Base-by-base conservation (phyloP, 257 asterid species). In the Solanum etuberosum region DNA sequence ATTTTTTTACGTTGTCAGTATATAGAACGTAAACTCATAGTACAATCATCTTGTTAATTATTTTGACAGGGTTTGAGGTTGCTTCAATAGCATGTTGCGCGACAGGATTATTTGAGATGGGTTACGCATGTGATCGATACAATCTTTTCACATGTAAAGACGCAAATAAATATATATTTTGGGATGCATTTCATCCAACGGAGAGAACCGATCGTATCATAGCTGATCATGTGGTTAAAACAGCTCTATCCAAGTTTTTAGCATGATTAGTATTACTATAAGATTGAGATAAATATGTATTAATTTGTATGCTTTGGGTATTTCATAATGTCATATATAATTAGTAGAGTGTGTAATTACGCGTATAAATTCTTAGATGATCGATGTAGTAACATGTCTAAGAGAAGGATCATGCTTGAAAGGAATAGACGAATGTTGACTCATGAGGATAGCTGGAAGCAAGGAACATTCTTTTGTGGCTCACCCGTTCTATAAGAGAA, bases 151-250 rank as follows among this genome's bases (percentile, higher is more conserved):
- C 98, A 25, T 95, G 99, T 87, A 48, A 61, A 1, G 92, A 96
- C 83, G 98, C 99, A 48, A 92, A 85, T 67, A 94, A 93, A 38
- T 95, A 92, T 31, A 96, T 94, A 23, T 96, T 96, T 83, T 96
- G 99, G 99, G 99, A 95, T 42, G 95, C 99, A 1, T 94, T 96
- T 84, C 99, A 96, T 86, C 98, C 97, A 0, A 88, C 98, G 14
- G 96, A 96, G 91, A 94, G 90, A 43, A 92, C 98, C 5, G 90
- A 93, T 83, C 68, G 85, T 67, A 84, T 95, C 23, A 67, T 95
- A 15, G 93, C 98, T 0, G 87, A 92, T 68, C 87, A 91, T 88
- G 89, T 95, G 14, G 87, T 94, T 48, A 91, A 88, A 80, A 95
- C 92, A 32, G 85, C 90, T 29, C 71, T 93, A 37, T 59, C 35